A percentile compares a stretch with the other conserved stretches of the same genome.
These are phyloP conservation scores for Saccharomycopsis hybrid DNA, from an alignment of 1,139 yeast species.

Conservation along the genomic window DNA sequence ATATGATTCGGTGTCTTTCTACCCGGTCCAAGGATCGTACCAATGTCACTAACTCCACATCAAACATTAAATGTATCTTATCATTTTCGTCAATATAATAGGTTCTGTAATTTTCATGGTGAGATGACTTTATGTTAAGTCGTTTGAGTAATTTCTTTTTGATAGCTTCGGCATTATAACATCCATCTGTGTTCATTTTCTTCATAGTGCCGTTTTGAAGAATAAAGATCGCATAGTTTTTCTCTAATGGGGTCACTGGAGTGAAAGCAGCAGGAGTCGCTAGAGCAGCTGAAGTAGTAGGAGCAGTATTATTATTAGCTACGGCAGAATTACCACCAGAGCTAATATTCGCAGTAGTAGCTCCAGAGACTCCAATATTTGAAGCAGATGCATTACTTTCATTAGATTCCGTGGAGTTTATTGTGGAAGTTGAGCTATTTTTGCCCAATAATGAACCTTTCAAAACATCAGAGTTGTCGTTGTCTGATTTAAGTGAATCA, in stretches of 20 bases:
- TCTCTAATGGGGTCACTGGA: conserved; percentile 22
- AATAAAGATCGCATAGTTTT: conserved; percentile 58
- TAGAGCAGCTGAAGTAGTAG: conserved; percentile 25
- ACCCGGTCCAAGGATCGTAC: conserved; percentile 69
- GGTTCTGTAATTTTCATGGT: conserved; percentile 45
- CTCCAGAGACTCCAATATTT: not conserved
- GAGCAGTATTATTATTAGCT: conserved; percentile 18
- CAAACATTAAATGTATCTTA: conserved; percentile 51
- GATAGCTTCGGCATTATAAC: conserved; percentile 75
- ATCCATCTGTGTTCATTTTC: conserved; percentile 68
- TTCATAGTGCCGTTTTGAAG: conserved; percentile 72
- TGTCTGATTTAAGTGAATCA: not conserved
- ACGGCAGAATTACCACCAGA: conserved; percentile 25
- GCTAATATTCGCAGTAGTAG: conserved; percentile 24
- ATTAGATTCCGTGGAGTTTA: conserved; percentile 24
- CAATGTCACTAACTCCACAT: conserved; percentile 74
- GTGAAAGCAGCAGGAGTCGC: conserved; percentile 26
- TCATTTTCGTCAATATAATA: conserved; percentile 41
- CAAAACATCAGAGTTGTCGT: not conserved
- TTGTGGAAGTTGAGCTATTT: conserved; percentile 24
- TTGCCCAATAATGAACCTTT: conserved; percentile 16
- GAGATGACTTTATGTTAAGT: conserved; percentile 40
- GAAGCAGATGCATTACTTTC: not conserved
- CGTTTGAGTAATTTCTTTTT: conserved; percentile 64
- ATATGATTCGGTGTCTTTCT: conserved; percentile 67